Percentiles rank a stretch among this genome's conserved stretches.
Evolutionary conservation across 2,329 filamentous ascomycete genomes (phyloP).

Genomic region (Bipolaris cookei): DNA sequence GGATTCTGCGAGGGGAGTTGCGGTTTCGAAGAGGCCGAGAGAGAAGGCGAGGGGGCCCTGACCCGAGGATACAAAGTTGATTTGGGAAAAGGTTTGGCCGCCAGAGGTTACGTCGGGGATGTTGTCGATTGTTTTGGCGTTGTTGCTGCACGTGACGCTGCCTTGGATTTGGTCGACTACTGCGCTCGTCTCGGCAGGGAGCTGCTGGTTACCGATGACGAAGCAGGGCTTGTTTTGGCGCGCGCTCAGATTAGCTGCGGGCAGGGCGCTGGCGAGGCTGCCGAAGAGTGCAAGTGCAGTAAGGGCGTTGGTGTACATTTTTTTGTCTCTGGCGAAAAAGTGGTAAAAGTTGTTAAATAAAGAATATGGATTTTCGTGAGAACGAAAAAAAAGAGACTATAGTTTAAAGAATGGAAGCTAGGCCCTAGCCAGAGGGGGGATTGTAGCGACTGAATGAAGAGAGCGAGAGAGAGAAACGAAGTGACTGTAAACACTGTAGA

Average conservation of each 20-base stretch:
- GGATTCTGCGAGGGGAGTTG: conserved; percentile 55
- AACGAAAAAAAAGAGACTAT: background rate
- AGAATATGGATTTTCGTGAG: background rate
- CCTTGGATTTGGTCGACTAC: conserved; percentile 52
- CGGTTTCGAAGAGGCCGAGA: conserved; percentile 61
- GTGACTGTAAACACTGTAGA: conserved; percentile 6
- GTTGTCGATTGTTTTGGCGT: conserved; percentile 57
- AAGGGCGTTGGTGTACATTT: conserved; percentile 27
- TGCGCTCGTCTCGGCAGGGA: conserved; percentile 59
- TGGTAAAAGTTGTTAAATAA: background rate
- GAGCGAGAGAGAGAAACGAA: conserved; percentile 5
- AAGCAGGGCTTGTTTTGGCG: conserved; percentile 57
- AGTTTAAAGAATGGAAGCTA: conserved; percentile 7
- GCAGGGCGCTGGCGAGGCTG: conserved; percentile 22
- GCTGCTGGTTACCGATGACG: conserved; percentile 57
- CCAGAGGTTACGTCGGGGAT: conserved; percentile 65
- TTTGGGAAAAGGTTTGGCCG: conserved; percentile 57
- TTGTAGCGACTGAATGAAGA: conserved; percentile 9
- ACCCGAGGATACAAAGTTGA: conserved; percentile 62
- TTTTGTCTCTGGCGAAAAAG: background rate
- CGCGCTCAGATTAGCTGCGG: conserved; percentile 13
- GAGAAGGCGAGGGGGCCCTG: conserved; percentile 62
- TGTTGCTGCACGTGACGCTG: conserved; percentile 58
- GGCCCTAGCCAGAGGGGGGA: conserved; percentile 19
- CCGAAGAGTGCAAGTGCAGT: conserved; percentile 21